A percentile compares a stretch with the other conserved stretches of the same genome.
Evolutionary conservation across 1,139 yeast genomes (phyloP).

Genomic region (Kurtzmaniella natalensis): DNA sequence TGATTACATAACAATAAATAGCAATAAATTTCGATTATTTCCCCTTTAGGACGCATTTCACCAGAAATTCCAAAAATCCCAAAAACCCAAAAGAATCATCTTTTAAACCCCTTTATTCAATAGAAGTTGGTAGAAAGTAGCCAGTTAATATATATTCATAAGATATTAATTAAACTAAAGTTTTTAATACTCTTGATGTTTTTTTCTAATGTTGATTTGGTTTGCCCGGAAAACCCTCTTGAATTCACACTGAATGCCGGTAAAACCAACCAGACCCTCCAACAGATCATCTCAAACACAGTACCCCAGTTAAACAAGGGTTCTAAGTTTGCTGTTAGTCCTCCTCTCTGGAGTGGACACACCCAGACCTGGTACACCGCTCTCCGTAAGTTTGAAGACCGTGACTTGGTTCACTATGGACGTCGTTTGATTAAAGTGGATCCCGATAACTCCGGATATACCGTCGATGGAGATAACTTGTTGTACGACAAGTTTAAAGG

Average conservation of each 20-base stretch:
- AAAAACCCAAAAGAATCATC: too few relatives aligned
- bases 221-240: conserved; percentile 25
- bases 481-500: conserved; percentile 43
- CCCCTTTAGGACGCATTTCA: too few relatives aligned
- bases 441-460: conserved; percentile 24
- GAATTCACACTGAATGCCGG: conserved; percentile 17
- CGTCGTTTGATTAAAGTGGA: conserved; percentile 30
- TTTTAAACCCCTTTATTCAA: too few relatives aligned
- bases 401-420: conserved; percentile 35
- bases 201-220: conserved; percentile 23
- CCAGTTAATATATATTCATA: too few relatives aligned
- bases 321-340: conserved; percentile 32
- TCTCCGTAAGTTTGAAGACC: conserved; percentile 30
- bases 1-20: too few relatives aligned
- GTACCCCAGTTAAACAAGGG: conserved; percentile 33
- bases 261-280: conserved; percentile 13
- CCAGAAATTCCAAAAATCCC: too few relatives aligned
- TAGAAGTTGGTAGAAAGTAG: too few relatives aligned
- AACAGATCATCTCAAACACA: conserved; percentile 22
- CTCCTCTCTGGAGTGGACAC: conserved; percentile 39
- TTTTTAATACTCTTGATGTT: conserved; percentile 13
- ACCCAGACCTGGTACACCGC: conserved; percentile 47
- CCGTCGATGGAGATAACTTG: conserved; percentile 24
- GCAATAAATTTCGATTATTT: too few relatives aligned
- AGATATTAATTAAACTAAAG: too few relatives aligned